Evolutionary conservation across 169 alveolate genomes (phyloP), one percentile per base, ranked within the genome.

Genomic region (Cryptosporidium bovis): DNA sequence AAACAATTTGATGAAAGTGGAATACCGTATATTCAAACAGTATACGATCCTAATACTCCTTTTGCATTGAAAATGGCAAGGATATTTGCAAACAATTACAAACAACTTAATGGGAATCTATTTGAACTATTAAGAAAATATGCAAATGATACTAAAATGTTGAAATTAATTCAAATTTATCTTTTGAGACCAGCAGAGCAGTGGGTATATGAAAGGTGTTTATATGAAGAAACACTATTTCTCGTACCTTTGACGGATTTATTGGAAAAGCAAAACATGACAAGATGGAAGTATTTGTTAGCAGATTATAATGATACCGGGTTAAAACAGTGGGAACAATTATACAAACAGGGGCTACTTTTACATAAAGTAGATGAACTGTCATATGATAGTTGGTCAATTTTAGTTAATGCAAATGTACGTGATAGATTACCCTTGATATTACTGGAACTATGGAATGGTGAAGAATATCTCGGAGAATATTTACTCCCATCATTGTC

Each of bases 1-100:
- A 77, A 77, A 44, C 87, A 77, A 77, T 77, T 77, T 34, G 87
- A 77, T 77, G 71, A 62, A 18, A 77, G 87, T 77, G 87, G 87
- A 36, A 77, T 77, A 58, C 87, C 87, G 20, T 77, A 77, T 77
- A 77, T 77, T 46, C 69, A 77, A n/a, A 77, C 87, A 16, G 64
- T 62, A 44, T 77, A 77, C 40, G 87, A 77, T 24, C 87, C 87
- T 3, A 77, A 77, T 60, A 48, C 87, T 24, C 87, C 87, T 24
- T 77, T 77, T 40, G 69, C 87, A 40, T 7, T 60, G 31, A 77
- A 77, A 29, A 77, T 77, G 31, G 69, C 87, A 16, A 77, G 87
- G 56, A 62, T 77, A 58, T 77, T 60, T 60, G 87, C 65, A 7
- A 77, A 77, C 34, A 77, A 77, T 18, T 77, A 46, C 56, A 31